Conservation (phyloP, 2,329 filamentous ascomycete genomes). For the Zasmidium angulare region DNA sequence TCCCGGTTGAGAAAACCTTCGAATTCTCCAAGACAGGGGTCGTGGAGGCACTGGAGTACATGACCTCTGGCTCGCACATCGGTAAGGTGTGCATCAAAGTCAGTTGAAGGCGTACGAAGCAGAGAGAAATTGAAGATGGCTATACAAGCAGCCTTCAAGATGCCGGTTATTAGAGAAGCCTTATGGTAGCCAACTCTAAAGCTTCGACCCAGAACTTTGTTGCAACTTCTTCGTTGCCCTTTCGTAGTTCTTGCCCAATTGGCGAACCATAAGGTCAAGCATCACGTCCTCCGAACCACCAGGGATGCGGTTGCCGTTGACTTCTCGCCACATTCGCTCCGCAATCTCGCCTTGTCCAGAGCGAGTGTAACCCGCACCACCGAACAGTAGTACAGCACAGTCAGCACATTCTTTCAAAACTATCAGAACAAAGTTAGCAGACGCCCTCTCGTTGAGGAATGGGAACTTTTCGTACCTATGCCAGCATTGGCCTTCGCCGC, state of each 20-base stretch:
- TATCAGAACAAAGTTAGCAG: too few species aligned
- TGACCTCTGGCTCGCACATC: too few species aligned
- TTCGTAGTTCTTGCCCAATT: slow-evolving; percentile 69
- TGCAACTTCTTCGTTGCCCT: slow-evolving; percentile 56
- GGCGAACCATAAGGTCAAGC: slow-evolving; percentile 67
- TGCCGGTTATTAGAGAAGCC: too few species aligned
- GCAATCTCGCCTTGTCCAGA: slow-evolving; percentile 65
- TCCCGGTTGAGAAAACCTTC: too few species aligned
- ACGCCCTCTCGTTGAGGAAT: too few species aligned
- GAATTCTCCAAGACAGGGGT: too few species aligned
- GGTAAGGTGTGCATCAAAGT: too few species aligned
- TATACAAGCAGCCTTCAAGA: too few species aligned
- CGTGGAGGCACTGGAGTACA: too few species aligned
- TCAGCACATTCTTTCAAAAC: slow-evolving; percentile 71
- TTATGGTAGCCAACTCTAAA: too few species aligned
- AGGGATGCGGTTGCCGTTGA: slow-evolving; percentile 33
- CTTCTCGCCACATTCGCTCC: slow-evolving; percentile 57
- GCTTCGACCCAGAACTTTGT: slow-evolving; percentile 24
- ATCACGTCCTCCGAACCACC: slow-evolving; percentile 74
- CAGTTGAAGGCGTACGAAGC: neutral
- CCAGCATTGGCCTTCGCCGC: slow-evolving; percentile 71
- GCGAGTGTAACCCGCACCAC: slow-evolving; percentile 69
- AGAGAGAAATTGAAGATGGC: neutral
- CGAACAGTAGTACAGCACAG: slow-evolving; percentile 68
- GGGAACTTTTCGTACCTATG: too few species aligned